Evolutionary conservation across 2,329 filamentous ascomycete genomes (phyloP).

Genomic region (Ceratocystiopsis sp.): DNA sequence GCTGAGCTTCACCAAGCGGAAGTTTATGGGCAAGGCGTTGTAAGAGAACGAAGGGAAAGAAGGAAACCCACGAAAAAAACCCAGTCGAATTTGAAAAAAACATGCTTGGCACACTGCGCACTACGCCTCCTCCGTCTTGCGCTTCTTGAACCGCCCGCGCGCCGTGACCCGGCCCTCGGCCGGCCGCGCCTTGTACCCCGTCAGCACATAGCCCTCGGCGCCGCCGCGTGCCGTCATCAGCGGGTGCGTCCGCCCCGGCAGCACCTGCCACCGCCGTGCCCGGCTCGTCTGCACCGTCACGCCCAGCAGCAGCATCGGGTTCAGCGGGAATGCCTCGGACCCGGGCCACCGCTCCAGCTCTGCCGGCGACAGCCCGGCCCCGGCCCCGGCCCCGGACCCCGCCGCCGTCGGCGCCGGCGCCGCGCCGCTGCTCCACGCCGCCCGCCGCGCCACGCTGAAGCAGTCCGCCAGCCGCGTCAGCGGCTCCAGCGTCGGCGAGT

Average conservation of each 20-base stretch:
- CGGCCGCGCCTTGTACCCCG: slow-evolving; percentile 64
- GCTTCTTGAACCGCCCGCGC: slow-evolving; percentile 57
- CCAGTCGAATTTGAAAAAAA: not conserved
- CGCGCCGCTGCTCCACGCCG: slow-evolving; percentile 45
- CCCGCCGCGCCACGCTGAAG: slow-evolving; percentile 64
- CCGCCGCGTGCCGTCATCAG: slow-evolving; percentile 82
- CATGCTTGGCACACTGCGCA: not conserved
- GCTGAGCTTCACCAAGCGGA: slow-evolving; percentile 96
- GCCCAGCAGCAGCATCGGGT: slow-evolving; percentile 69
- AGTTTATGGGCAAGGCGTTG: slow-evolving; percentile 96
- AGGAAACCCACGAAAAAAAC: not conserved
- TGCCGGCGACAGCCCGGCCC: slow-evolving; percentile 24
- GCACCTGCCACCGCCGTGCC: slow-evolving; percentile 70
- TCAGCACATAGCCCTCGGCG: slow-evolving; percentile 80
- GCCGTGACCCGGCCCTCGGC: slow-evolving; percentile 67
- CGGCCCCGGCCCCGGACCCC: slow-evolving; percentile 14
- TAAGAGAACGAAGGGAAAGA: slow-evolving; percentile 19
- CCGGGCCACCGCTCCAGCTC: slow-evolving; percentile 40
- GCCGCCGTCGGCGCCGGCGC: slow-evolving; percentile 20
- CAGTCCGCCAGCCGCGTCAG: slow-evolving; percentile 62
- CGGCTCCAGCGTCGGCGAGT: slow-evolving; percentile 65
- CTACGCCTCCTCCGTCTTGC: slow-evolving; percentile 24
- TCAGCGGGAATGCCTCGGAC: slow-evolving; percentile 66
- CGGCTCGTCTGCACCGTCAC: slow-evolving; percentile 67
- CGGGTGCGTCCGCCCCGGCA: slow-evolving; percentile 84